Base-by-base conservation (phyloP, 352 stramenopile species). In the Phytopythium ostracodes region DNA sequence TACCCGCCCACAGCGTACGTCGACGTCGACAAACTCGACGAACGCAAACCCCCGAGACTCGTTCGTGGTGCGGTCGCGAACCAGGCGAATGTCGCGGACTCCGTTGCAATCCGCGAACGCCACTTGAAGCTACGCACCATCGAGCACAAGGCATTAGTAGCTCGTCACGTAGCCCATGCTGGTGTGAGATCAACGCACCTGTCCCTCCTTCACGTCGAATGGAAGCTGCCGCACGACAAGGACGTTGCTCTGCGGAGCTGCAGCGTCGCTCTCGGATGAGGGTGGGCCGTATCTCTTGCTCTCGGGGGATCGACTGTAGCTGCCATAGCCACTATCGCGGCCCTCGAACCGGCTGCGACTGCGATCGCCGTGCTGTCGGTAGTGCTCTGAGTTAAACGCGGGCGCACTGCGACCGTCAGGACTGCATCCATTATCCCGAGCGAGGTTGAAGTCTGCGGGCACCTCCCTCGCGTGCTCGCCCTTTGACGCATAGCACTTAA, bases 41-140 rank as follows among this genome's bases (percentile, higher is more conserved):
- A 95, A 95, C 0, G 72, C 84, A 62, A 95, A 94, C 17, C 87
- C 83, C 38, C 84, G 75, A 18, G 84, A 90, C 24, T 72, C 44
- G 43, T 82, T 85, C 17, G 84, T 91, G 17, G 47, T 60, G 8
- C 87, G 84, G 44, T 95, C 84, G 62, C 84, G 81, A 49, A 94
- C 80, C 24, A 95, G 50, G 4, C 87, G 76, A 43, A 95, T 89
- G 24, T 90, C 81, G 14, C 77, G 73, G 8, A 94, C 68, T 12
- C 81, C 83, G 20, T 87, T 68, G 58, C 80, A 87, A 22, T 81
- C 62, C 22, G 77, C 79, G 56, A 95, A 94, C 1, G 75, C 61
- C 18, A 90, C 74, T 60, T 92, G 80, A n/a, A 95, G 76, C 87
- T 95, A 58, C 3, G 1, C 25, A 3, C 7, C 40, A 56, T 8